These are phyloP conservation scores for Penicillium sp. DNA, from an alignment of 2,329 filamentous ascomycete genomes.

Conservation along the genomic window DNA sequence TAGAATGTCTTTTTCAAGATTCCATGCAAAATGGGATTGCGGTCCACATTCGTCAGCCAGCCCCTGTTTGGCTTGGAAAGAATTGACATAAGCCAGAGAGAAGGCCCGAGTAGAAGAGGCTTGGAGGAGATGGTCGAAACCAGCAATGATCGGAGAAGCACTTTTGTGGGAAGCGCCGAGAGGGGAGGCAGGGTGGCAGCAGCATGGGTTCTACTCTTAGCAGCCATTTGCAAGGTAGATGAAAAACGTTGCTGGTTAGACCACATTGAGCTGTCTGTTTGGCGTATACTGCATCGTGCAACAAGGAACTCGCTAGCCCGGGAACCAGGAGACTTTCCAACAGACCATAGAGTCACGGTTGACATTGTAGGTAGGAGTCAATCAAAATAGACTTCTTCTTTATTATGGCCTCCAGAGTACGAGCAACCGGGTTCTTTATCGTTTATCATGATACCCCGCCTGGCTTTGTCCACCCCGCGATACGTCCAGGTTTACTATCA, in stretches of 20 bases:
- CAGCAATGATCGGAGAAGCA: conserved; percentile 44
- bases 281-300: conserved; percentile 3
- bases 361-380: not conserved
- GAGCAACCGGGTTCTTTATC: conserved; percentile 12
- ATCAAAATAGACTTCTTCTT: not conserved
- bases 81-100: conserved; percentile 64
- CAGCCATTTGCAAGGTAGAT: conserved; percentile 16
- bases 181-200: conserved; percentile 20
- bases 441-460: conserved; percentile 7
- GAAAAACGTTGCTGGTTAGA: conserved; percentile 9
- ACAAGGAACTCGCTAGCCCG: conserved; percentile 8
- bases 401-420: not conserved
- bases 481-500: conserved; percentile 4
- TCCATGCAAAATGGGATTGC: conserved; percentile 68
- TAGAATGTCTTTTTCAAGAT: conserved; percentile 70
- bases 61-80: conserved; percentile 59
- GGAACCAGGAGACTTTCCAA: conserved; percentile 11
- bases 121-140: conserved; percentile 51
- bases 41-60: conserved; percentile 66
- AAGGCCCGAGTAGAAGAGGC: conserved; percentile 64
- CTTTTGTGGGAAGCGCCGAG: conserved; percentile 32
- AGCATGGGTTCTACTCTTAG: conserved; percentile 4
- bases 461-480: conserved; percentile 4
- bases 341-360: conserved; percentile 11
- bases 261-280: not conserved